Evolutionary conservation across 2,329 filamentous ascomycete genomes (phyloP).

Genomic region (Exophiala dermatitidis): DNA sequence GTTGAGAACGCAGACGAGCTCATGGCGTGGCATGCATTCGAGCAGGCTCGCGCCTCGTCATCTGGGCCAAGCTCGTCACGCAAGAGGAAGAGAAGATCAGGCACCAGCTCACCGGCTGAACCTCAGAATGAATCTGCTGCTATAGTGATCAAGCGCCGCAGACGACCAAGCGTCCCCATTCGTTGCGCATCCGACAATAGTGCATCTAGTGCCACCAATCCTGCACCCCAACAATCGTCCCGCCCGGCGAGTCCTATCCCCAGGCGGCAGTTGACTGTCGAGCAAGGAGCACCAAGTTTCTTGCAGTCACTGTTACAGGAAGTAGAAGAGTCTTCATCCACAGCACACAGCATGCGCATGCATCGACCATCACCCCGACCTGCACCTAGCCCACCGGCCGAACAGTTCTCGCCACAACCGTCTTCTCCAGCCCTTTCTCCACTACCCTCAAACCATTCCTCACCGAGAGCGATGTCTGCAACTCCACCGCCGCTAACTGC

Average conservation of each 20-base stretch:
- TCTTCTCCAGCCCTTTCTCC: conserved; percentile 40
- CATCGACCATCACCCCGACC: conserved; percentile 25
- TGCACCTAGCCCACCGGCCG: conserved; percentile 31
- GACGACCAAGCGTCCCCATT: conserved; percentile 18
- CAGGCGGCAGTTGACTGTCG: conserved; percentile 19
- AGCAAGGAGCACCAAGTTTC: conserved; percentile 62
- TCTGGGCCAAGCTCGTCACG: conserved; percentile 41
- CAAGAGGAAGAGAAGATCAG: conserved; percentile 70
- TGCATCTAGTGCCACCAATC: conserved; percentile 14
- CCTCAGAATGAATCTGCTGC: conserved; percentile 34
- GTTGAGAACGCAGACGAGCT: conserved; percentile 73
- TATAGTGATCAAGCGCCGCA: conserved; percentile 20
- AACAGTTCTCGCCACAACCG: conserved; percentile 35
- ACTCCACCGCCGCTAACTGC: conserved; percentile 35
- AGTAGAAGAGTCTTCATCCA: conserved; percentile 56
- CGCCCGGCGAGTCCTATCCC: conserved; percentile 25
- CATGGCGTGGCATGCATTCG: conserved; percentile 82
- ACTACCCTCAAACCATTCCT: conserved; percentile 36
- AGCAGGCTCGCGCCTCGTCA: conserved; percentile 68
- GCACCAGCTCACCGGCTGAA: conserved; percentile 63
- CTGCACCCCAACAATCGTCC: conserved; percentile 24
- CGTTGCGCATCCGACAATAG: conserved; percentile 11
- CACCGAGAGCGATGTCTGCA: conserved; percentile 34
- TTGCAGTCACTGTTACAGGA: conserved; percentile 81
- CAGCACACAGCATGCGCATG: conserved; percentile 32